Conservation (phyloP, 805 yeast genomes). For the Candida lessepsii region DNA sequence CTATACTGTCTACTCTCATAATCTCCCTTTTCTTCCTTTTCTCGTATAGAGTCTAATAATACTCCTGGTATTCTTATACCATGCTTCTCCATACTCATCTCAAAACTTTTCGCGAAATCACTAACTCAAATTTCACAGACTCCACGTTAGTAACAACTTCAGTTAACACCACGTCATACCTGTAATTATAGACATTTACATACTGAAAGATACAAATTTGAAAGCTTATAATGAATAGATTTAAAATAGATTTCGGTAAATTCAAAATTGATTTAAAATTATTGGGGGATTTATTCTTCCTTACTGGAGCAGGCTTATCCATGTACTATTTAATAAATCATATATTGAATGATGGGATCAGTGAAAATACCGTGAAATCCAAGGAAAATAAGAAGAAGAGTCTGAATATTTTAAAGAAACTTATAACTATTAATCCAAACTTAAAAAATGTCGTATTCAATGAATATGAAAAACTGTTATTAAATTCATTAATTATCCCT, state of each 20-base stretch:
- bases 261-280: conserved; percentile 32
- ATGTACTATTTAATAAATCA: conserved; percentile 59
- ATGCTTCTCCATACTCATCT: conserved; percentile 23
- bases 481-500: conserved; percentile 79
- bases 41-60: conserved; percentile 49
- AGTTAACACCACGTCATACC: background rate
- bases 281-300: conserved; percentile 41
- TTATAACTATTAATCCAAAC: conserved; percentile 54
- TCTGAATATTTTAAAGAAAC: conserved; percentile 37
- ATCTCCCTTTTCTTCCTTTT: conserved; percentile 43
- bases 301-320: conserved; percentile 64
- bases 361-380: conserved; percentile 39
- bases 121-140: background rate
- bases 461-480: conserved; percentile 73
- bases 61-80: conserved; percentile 57
- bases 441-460: conserved; percentile 53
- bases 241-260: conserved; percentile 38
- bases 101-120: conserved; percentile 1
- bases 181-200: background rate
- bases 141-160: too few species aligned
- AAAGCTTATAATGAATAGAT: conserved; percentile 24
- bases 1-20: conserved; percentile 26
- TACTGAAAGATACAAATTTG: background rate
- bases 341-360: conserved; percentile 32
- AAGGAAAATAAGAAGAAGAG: conserved; percentile 65